These are phyloP conservation scores for Misopates orontium DNA, from an alignment of 257 asterid genomes.

Conservation along the genomic window DNA sequence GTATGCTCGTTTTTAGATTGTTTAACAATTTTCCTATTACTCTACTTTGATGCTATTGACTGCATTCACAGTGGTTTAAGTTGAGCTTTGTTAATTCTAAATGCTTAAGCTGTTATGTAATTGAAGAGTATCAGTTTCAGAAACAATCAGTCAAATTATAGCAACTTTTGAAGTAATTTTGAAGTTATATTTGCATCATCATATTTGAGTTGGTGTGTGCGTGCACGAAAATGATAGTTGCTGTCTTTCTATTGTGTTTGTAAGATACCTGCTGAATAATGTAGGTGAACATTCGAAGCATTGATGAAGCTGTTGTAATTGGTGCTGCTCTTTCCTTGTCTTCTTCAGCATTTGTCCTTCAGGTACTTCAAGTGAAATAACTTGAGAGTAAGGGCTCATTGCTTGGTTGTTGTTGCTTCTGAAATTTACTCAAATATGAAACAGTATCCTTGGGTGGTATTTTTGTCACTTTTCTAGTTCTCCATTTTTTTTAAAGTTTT, in stretches of 20 bases:
- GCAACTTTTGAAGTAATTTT: too few species aligned
- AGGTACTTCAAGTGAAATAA: slow-evolving; percentile 54
- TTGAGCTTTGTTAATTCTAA: background rate
- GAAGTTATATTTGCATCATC: too few species aligned
- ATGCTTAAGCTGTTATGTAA: background rate
- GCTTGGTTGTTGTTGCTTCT: background rate
- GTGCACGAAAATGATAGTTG: too few species aligned
- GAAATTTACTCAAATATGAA: background rate
- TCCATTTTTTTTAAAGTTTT: slow-evolving; percentile 10
- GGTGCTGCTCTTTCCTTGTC: slow-evolving; percentile 98
- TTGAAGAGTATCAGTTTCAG: slow-evolving; percentile 8
- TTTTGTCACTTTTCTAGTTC: background rate
- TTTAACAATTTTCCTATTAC: background rate
- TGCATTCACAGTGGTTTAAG: background rate
- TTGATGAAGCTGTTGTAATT: slow-evolving; percentile 97
- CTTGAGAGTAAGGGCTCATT: slow-evolving; percentile 14
- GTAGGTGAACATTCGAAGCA: slow-evolving; percentile 96
- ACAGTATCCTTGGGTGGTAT: background rate
- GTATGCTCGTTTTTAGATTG: background rate
- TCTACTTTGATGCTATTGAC: background rate
- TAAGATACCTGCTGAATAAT: slow-evolving; percentile 22
- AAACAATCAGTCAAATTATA: background rate
- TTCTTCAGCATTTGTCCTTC: slow-evolving; percentile 98
- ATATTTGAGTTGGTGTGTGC: too few species aligned
- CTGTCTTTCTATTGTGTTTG: slow-evolving; percentile 17